Percentiles rank a stretch among this genome's conserved stretches.
These are phyloP conservation scores for Xylaria telfairii DNA, from an alignment of 495 filamentous ascomycete species.

Conservation along the genomic window DNA sequence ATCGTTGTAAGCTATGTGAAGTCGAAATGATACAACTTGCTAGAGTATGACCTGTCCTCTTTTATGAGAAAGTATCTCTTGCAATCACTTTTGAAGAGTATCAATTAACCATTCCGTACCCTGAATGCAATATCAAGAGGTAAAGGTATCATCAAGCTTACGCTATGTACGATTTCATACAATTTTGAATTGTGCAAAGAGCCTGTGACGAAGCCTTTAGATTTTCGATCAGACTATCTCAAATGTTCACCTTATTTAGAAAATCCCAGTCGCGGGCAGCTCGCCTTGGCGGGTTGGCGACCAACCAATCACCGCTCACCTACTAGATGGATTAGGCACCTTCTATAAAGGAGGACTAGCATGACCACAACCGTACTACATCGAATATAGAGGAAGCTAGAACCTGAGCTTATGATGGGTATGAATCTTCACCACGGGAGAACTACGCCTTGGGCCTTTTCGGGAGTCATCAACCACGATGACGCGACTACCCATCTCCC, in stretches of 20 bases:
- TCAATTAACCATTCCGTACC: no score
- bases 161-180: no score
- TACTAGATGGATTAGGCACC: conserved; percentile 3
- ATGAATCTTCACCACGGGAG: no score
- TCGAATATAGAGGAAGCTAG: no score
- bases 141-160: no score
- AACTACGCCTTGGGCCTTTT: neutral
- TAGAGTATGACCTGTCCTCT: neutral
- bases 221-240: neutral
- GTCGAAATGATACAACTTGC: neutral
- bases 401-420: no score
- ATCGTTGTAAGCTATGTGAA: neutral
- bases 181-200: neutral
- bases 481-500: neutral
- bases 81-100: no score
- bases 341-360: neutral
- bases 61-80: no score
- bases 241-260: neutral
- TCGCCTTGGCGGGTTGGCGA: neutral
- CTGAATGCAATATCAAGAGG: no score
- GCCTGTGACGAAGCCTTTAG: neutral
- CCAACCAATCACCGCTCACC: neutral
- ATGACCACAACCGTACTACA: no score
- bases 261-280: neutral
- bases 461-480: neutral